Percentiles rank a stretch among this genome's conserved stretches.
phyloP scores from a whole-genome alignment of 441 rosid genomes.

The Bruguiera hainesii region DNA sequence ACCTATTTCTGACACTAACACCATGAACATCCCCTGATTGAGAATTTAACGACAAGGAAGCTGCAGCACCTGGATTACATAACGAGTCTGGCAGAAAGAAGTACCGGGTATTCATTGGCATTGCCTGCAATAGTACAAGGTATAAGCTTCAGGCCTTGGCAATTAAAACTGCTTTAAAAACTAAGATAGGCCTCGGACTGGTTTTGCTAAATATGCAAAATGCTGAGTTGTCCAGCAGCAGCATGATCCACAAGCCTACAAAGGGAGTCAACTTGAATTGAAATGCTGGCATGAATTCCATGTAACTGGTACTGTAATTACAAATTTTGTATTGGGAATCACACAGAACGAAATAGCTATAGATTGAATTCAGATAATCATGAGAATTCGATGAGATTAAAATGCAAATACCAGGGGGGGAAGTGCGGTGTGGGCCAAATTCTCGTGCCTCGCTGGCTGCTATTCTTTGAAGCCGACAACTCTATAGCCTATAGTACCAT shows the following conservation, averaged over 20 bases:
- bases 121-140: background rate
- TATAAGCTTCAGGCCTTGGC: constrained; percentile 4
- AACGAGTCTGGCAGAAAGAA: constrained; percentile 42
- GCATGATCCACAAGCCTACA: constrained; percentile 2
- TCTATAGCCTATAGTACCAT: background rate
- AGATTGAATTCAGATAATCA: constrained; percentile 25
- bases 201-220: background rate
- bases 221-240: background rate
- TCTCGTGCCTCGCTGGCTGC: constrained; percentile 5
- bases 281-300: constrained; percentile 25
- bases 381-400: constrained; percentile 38
- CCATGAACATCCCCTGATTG: constrained; percentile 33
- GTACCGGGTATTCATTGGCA: constrained; percentile 55
- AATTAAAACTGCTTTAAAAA: background rate
- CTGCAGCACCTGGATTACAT: constrained; percentile 37
- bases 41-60: constrained; percentile 47
- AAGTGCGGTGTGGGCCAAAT: constrained; percentile 5
- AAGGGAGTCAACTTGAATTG: constrained; percentile 4
- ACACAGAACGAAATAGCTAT: background rate
- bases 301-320: constrained; percentile 14
- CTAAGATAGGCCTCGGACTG: background rate
- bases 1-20: constrained; percentile 40
- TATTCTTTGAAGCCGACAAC: constrained; percentile 11
- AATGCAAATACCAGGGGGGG: constrained; percentile 33
- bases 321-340: constrained; percentile 11